Evolutionary conservation across 768 basidiomycete genomes (phyloP).

Genomic region (Auricularia sp.): DNA sequence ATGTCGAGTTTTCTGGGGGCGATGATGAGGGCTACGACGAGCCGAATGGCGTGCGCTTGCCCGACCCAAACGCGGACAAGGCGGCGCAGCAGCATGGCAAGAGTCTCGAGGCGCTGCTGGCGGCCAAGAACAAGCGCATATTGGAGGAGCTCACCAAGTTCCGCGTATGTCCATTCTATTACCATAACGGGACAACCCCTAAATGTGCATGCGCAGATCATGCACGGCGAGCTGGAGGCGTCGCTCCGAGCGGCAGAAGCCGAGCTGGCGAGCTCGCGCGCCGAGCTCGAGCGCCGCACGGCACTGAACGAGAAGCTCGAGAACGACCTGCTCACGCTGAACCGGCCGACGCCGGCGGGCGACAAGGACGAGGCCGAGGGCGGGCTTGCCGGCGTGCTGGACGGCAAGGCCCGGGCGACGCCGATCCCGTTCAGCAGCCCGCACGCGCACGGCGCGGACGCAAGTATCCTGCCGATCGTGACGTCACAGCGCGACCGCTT

Average conservation of each 20-base stretch:
- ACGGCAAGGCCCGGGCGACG: constrained; percentile 24
- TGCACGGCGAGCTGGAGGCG: constrained; percentile 71
- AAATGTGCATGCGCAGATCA: constrained; percentile 39
- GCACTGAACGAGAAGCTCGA: constrained; percentile 83
- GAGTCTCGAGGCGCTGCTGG: constrained; percentile 83
- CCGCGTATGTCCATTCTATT: constrained; percentile 40
- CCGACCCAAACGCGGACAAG: constrained; percentile 84
- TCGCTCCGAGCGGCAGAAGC: constrained; percentile 48
- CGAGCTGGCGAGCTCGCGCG: constrained; percentile 44
- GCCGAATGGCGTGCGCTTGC: constrained; percentile 46
- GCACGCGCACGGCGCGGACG: constrained; percentile 43
- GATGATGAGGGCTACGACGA: constrained; percentile 52
- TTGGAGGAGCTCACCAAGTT: constrained; percentile 89
- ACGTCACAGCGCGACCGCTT: constrained; percentile 97
- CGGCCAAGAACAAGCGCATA: constrained; percentile 87
- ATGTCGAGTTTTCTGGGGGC: constrained; percentile 88
- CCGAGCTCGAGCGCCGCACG: constrained; percentile 69
- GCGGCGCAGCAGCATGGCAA: constrained; percentile 55
- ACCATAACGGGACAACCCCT: not conserved
- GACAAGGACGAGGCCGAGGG: not conserved
- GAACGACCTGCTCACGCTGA: constrained; percentile 76
- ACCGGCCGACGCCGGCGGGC: constrained; percentile 36
- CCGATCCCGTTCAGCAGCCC: constrained; percentile 59
- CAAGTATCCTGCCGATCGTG: constrained; percentile 95
- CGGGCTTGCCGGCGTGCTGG: not conserved